Base-by-base conservation (phyloP, 23 red algal genomes). In the Agarophyton chilense region DNA sequence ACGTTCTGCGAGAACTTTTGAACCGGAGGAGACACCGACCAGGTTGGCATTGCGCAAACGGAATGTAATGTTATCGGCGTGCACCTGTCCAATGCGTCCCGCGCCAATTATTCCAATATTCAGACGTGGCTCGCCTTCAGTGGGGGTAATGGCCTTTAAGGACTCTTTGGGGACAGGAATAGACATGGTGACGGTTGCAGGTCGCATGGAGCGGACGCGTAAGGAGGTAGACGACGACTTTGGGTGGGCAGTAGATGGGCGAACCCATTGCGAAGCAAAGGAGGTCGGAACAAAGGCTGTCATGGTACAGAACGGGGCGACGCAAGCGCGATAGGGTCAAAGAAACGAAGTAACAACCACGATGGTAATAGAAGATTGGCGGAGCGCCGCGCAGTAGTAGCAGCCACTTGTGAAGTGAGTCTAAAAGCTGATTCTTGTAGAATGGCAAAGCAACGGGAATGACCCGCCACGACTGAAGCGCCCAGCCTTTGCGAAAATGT, bases 31-130 rank as follows among this genome's bases (percentile, higher is more conserved):
- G 54, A 99, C 94, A 67, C 97, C 97, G 21, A 93, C 87, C 56
- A 99, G 63, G 53, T 92, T 95, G 33, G 93, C 97, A 25, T 93
- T 92, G 44, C 86, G 89, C 17, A 96, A 55, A 10, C 91, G 87
- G 78, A 99, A 99, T 16, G 93, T 94, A 35, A 99, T 94, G 90
- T 95, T 96, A 29, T 96, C 93, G 35, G 97, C 97, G 62, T 99
- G 97, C 61, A 99, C 97, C 82, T 99, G 97, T 11, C 97, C 97
- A 74, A 99, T 99, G 21, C 97, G 88, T 14, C 97, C 97, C 31
- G 97, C 97, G 76, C 97, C 97, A 61, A 82, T 82, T 40, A 91
- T 91, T 4, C 88, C 88, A 24, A 91, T 91, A 33, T 91, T 91
- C 22, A 91, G 75, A 81, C 77, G 88, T 32, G 72, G 88, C 53